These are phyloP conservation scores for Fusarium sp. DNA, from an alignment of 2,329 filamentous ascomycete genomes.

Conservation along the genomic window DNA sequence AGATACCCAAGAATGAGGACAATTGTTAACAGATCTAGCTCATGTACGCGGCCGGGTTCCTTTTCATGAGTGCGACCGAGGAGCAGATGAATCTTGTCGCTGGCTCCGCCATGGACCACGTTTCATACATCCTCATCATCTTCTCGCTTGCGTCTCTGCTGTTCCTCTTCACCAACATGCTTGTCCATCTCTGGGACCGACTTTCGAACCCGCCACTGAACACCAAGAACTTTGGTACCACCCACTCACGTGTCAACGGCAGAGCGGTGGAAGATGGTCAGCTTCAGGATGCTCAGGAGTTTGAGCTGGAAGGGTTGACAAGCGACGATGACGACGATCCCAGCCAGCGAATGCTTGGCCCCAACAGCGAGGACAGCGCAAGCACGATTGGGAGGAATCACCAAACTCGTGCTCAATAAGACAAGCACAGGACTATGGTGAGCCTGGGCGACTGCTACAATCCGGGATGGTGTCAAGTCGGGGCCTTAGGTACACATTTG, in stretches of 20 bases:
- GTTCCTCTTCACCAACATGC: conserved; percentile 92
- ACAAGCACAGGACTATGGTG: not conserved
- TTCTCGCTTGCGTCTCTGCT: conserved; percentile 92
- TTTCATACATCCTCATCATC: conserved; percentile 92
- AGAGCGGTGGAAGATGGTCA: conserved; percentile 66
- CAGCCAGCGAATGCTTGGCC: conserved; percentile 53
- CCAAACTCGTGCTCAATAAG: conserved; percentile 23
- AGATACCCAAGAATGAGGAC: rapidly evolving
- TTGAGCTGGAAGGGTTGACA: conserved; percentile 91
- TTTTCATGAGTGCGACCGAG: conserved; percentile 98
- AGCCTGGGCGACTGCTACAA: not conserved
- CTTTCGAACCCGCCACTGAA: conserved; percentile 57
- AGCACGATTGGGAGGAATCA: conserved; percentile 55
- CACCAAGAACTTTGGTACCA: conserved; percentile 57
- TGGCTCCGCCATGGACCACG: conserved; percentile 84
- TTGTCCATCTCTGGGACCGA: conserved; percentile 87
- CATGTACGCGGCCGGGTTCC: conserved; percentile 91
- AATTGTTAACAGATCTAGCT: conserved; percentile 68
- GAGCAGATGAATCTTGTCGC: conserved; percentile 91
- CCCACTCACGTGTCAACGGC: conserved; percentile 53
- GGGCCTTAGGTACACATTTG: not conserved
- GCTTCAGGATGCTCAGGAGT: conserved; percentile 88
- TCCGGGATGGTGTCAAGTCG: not conserved
- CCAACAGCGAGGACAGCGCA: conserved; percentile 43
- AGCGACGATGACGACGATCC: conserved; percentile 87